A percentile compares a stretch with the other conserved stretches of the same genome.
Conservation (phyloP, 2,329 filamentous ascomycete genomes). For the Pestalotiopsis sp. region DNA sequence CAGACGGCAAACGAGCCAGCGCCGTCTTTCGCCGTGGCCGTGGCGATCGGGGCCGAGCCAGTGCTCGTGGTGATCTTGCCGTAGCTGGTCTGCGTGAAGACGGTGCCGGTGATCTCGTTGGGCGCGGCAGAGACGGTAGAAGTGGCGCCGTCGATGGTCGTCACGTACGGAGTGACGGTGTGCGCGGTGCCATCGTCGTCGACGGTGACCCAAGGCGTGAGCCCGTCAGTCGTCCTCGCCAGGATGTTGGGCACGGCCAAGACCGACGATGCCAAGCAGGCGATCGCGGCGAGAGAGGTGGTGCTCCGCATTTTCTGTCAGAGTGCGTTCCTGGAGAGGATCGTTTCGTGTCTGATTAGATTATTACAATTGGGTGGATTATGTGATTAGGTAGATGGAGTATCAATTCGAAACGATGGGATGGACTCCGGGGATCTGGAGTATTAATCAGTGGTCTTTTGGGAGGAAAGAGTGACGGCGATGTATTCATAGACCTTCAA, state of each 20-base stretch:
- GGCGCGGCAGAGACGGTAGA: constrained; percentile 41
- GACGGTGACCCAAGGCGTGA: constrained; percentile 56
- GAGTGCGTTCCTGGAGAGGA: neutral
- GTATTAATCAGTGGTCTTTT: neutral
- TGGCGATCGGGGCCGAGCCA: constrained; percentile 47
- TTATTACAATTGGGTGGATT: neutral
- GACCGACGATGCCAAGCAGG: constrained; percentile 27
- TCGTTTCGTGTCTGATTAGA: neutral
- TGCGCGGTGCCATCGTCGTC: constrained; percentile 47
- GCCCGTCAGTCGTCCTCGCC: constrained; percentile 31
- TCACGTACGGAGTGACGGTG: constrained; percentile 53
- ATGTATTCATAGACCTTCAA: neutral
- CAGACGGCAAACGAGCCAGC: constrained; percentile 55
- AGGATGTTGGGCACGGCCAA: constrained; percentile 26
- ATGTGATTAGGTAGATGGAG: neutral
- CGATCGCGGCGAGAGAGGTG: constrained; percentile 21
- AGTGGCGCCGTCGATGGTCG: constrained; percentile 49
- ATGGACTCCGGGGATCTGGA: neutral
- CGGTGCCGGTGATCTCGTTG: constrained; percentile 43
- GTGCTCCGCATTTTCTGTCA: constrained; percentile 28
- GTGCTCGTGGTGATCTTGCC: constrained; percentile 37
- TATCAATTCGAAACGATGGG: neutral
- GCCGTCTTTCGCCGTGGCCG: constrained; percentile 44
- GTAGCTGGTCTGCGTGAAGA: constrained; percentile 35
- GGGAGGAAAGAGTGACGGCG: neutral